Base-by-base conservation (phyloP, 192 early-diverging fungal genomes). In the Podila horticola region DNA sequence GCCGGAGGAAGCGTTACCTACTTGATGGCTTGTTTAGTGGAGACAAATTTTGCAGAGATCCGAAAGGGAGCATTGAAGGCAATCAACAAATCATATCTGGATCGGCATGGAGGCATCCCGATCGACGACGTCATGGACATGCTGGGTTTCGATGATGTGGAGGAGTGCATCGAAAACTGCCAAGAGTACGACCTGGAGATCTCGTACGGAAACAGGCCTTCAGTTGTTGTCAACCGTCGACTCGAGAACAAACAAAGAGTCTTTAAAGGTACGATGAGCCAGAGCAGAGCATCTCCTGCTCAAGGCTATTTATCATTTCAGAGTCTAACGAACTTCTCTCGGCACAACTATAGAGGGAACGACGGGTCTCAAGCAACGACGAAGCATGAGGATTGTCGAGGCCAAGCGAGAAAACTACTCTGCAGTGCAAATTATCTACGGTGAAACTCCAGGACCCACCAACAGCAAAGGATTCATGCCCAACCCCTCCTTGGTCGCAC, bases 1-100 rank as follows among this genome's bases (percentile, higher is more conserved):
- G 88, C 83, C 9, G 84, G 88, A 24, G 71, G 77, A 0, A 63
- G 69, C 2, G 92, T 92, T 4, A 88, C 95, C 2, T 93, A 92
- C 50, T 72, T 97, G 48, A 84, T 96, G 74, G 94, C 93, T 0
- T 96, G 95, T 58, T 72, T 95, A 28, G 67, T 93, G 51, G 93
- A 98, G 75, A 75, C 88, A 34, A 89, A 92, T 38, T 96, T 98
- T 75, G 82, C 83, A 0, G 85, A 86, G 48, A 88, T 98, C 30
- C 92, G 97, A 31, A 86, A 90, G 38, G 89, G 90, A 8, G 95
- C 91, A 11, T 79, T 95, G 11, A 87, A 89, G 73, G 90, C 92
- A 1, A 91, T 97, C 90, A 90, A 93, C 75, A 83, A 85, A 30
- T 85, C 89, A 1, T 91, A 92, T 59, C 83, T 87, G 0, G 75